Percentiles rank a stretch among this genome's conserved stretches.
Evolutionary conservation across 2,329 filamentous ascomycete genomes (phyloP).

Genomic region (Chrysoporthe austroafricana): DNA sequence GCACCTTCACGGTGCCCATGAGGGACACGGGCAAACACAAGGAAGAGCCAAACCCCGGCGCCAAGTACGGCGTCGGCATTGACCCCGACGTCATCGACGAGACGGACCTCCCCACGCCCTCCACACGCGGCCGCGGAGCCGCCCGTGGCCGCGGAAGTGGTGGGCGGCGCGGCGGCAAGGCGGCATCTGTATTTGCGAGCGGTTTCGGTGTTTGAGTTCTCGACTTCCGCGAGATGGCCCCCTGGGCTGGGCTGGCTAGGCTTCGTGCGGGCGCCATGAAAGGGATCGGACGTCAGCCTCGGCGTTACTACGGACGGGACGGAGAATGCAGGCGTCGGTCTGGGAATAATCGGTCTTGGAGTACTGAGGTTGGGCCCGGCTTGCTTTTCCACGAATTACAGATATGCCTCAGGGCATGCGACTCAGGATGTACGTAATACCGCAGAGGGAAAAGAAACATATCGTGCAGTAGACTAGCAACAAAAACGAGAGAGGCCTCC

Average conservation of each 20-base stretch:
- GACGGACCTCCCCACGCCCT: constrained; percentile 27
- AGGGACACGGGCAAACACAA: constrained; percentile 4
- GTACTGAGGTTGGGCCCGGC: too few relatives aligned
- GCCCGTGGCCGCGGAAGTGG: constrained; percentile 23
- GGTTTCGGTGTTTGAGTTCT: constrained; percentile 30
- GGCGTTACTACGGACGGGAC: too few relatives aligned
- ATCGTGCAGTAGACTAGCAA: too few relatives aligned
- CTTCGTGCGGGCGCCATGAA: background rate
- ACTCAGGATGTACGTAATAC: too few relatives aligned
- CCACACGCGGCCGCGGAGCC: constrained; percentile 19
- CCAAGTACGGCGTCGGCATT: constrained; percentile 27
- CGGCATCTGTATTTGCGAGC: constrained; percentile 22
- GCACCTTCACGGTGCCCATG: background rate
- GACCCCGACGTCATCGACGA: constrained; percentile 32
- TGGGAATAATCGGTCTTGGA: too few relatives aligned
- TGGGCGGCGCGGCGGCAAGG: constrained; percentile 22
- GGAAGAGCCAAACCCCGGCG: constrained; percentile 9
- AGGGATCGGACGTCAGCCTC: too few relatives aligned
- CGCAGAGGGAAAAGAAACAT: too few relatives aligned
- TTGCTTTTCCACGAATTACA: too few relatives aligned
- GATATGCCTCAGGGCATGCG: too few relatives aligned
- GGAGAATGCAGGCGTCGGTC: too few relatives aligned
- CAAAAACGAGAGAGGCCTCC: too few relatives aligned
- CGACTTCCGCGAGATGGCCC: too few relatives aligned
- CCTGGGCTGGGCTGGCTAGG: background rate